Base-by-base conservation (phyloP, 2,329 filamentous ascomycete genomes). In the Proliferodiscus dingleyae region DNA sequence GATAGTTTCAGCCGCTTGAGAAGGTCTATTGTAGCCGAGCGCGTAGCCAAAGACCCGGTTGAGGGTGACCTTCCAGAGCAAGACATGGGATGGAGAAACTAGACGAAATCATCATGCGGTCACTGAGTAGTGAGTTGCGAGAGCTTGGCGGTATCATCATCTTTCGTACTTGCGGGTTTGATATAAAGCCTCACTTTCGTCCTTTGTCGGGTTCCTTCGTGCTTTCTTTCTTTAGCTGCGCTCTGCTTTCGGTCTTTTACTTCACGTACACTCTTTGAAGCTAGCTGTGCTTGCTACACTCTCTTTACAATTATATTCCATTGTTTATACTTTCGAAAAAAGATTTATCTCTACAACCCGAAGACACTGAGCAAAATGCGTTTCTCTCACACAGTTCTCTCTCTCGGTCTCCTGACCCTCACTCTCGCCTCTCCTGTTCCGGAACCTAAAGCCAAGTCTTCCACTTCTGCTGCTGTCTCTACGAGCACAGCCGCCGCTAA, bases 331-430 rank as follows among this genome's bases (percentile, higher is more conserved):
- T 29, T 45, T 21, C 22, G n/a, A 16, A 38, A 18, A 43, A 41
- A 37, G n/a, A n/a, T n/a, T n/a, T n/a, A n/a, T n/a, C n/a, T n/a
- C n/a, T n/a, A n/a, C n/a, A n/a, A n/a, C n/a, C n/a, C n/a, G n/a
- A n/a, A n/a, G n/a, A n/a, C n/a, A n/a, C n/a, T n/a, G n/a, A n/a
- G n/a, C n/a, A n/a, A n/a, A n/a, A 60, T 68, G 66, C 64, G 64
- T 53, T 67, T 68, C 61, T 62, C 63, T 11, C 41, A 59, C 10
- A 40, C 65, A 49, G 43, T 61, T 45, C 23, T 59, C 39, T 42
- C 65, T 39, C 43, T 56, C 30, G 42, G 39, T 32, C 42, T 60
- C 26, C 28, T 58, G 33, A 50, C 53, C 15, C 52, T 64, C 37
- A 56, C 57, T 9, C 37, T 58, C 26, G 62, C 64, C 32, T 53